A percentile compares a stretch with the other conserved stretches of the same genome.
Evolutionary conservation across 495 filamentous ascomycete genomes (phyloP).

Genomic region (Penicillium nucicola): DNA sequence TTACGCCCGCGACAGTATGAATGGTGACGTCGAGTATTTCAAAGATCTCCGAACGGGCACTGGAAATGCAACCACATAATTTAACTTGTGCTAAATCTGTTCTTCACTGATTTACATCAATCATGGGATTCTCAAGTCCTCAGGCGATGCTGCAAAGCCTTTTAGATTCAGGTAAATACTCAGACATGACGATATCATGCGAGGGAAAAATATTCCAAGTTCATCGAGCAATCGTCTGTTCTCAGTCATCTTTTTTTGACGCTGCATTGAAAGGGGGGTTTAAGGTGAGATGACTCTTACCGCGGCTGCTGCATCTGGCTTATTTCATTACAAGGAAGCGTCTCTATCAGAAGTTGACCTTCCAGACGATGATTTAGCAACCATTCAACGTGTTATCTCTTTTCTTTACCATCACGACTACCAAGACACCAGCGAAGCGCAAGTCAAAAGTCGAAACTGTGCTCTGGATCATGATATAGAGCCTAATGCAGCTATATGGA

Average conservation of each 20-base stretch:
- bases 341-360: neutral
- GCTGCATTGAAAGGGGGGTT: neutral
- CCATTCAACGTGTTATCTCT: neutral
- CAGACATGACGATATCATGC: neutral
- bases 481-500: neutral
- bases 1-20: too few species aligned
- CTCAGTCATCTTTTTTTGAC: neutral
- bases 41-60: too few species aligned
- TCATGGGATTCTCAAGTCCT: neutral
- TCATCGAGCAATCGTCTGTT: neutral
- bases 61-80: too few species aligned
- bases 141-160: neutral
- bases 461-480: neutral
- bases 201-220: neutral
- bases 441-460: neutral
- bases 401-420: neutral
- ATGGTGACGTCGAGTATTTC: too few species aligned
- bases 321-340: neutral
- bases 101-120: neutral
- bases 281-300: neutral
- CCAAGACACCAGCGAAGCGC: neutral
- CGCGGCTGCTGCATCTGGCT: neutral
- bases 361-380: neutral
- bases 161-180: neutral
- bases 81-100: too few species aligned